phyloP scores from a whole-genome alignment of 2,329 filamentous ascomycete genomes.

The Neofusicoccum umdonicola region DNA sequence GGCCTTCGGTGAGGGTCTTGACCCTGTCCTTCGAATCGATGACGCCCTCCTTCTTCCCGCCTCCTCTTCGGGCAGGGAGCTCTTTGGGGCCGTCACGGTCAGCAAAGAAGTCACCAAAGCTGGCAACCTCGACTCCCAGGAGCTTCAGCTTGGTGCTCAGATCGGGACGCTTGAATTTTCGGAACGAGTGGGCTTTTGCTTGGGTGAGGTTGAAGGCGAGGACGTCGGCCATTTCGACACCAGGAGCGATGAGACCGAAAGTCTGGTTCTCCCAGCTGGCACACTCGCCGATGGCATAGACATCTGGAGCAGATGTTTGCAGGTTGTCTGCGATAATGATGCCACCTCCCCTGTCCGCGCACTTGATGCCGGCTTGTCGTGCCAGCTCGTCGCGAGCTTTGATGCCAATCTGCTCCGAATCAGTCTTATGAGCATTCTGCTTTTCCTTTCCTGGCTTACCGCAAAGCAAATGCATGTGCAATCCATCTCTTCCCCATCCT shows the following conservation, averaged over 20 bases:
- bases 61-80: slow-evolving; percentile 60
- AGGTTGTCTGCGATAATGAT: slow-evolving; percentile 67
- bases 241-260: slow-evolving; percentile 84
- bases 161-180: slow-evolving; percentile 76
- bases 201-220: slow-evolving; percentile 88
- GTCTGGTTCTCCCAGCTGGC: slow-evolving; percentile 86
- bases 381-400: slow-evolving; percentile 77
- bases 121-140: slow-evolving; percentile 85
- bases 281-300: slow-evolving; percentile 89
- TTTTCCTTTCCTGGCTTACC: slow-evolving; percentile 33
- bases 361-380: slow-evolving; percentile 65
- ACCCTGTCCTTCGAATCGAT: slow-evolving; percentile 42
- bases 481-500: slow-evolving; percentile 73
- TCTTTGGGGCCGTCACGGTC: slow-evolving; percentile 78
- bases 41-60: slow-evolving; percentile 44
- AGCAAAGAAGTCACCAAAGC: slow-evolving; percentile 91
- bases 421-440: slow-evolving; percentile 13
- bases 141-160: slow-evolving; percentile 90
- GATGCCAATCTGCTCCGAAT: slow-evolving; percentile 66
- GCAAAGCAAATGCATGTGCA: slow-evolving; percentile 86
- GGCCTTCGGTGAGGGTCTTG: slow-evolving; percentile 55
- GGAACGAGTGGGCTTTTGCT: slow-evolving; percentile 66
- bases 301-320: slow-evolving; percentile 65
- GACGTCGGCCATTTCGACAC: slow-evolving; percentile 90
- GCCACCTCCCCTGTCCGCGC: slow-evolving; percentile 71